A percentile compares a stretch with the other conserved stretches of the same genome.
phyloP scores from a whole-genome alignment of 768 basidiomycete genomes.

The Kwoniella heveanensis region DNA sequence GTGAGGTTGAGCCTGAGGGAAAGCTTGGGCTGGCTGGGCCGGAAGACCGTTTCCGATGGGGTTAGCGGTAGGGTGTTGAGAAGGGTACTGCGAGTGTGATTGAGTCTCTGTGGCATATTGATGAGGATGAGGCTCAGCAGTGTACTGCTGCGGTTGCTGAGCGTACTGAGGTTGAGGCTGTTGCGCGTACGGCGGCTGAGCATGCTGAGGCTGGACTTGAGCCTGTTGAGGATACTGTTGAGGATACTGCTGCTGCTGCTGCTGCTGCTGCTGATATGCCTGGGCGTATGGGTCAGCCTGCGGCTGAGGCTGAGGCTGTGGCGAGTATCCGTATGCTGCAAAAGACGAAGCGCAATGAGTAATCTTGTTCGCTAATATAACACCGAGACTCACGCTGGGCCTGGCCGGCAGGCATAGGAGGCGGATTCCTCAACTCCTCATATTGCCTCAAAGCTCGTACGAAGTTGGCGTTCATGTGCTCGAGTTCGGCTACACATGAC shows the following conservation, averaged over 20 bases:
- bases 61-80: constrained; percentile 22
- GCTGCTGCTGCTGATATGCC: constrained; percentile 48
- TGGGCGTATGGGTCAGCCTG: constrained; percentile 40
- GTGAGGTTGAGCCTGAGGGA: constrained; percentile 47
- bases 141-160: constrained; percentile 13
- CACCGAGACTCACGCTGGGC: constrained; percentile 17
- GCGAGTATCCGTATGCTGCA: constrained; percentile 44
- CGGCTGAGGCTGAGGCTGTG: constrained; percentile 44
- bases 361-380: too few relatives aligned
- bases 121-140: constrained; percentile 12
- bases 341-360: too few relatives aligned
- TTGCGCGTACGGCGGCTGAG: constrained; percentile 28
- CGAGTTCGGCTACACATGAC: constrained; percentile 71
- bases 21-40: constrained; percentile 21
- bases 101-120: constrained; percentile 43
- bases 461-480: constrained; percentile 93
- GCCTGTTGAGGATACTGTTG: constrained; percentile 19
- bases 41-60: constrained; percentile 10
- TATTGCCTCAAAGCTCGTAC: constrained; percentile 84
- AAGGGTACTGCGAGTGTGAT: constrained; percentile 29
- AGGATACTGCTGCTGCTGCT: too few relatives aligned
- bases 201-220: constrained; percentile 7
- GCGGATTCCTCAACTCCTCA: constrained; percentile 81
- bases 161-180: constrained; percentile 21
- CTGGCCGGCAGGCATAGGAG: constrained; percentile 27